Percentiles rank a stretch among this genome's conserved stretches.
Conservation (phyloP, 2,329 filamentous ascomycete species). For the Trichoderma guizhouense region DNA sequence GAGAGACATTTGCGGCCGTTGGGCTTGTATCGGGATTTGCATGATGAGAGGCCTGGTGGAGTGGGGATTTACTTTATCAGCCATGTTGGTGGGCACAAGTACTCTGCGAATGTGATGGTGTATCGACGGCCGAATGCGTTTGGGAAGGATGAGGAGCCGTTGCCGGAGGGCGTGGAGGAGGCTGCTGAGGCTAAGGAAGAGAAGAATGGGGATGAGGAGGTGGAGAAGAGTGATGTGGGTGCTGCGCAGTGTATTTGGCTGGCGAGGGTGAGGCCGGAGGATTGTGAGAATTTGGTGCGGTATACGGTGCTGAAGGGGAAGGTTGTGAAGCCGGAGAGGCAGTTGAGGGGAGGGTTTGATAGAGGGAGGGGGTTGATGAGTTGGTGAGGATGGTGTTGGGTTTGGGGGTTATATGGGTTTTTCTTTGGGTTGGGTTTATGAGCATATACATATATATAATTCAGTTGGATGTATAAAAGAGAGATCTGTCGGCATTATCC, state of each 20-base stretch:
- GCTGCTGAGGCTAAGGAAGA: slow-evolving; percentile 29
- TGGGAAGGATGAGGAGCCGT: slow-evolving; percentile 46
- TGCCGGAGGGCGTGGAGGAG: slow-evolving; percentile 23
- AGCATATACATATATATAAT: background rate
- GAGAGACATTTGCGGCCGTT: slow-evolving; percentile 83
- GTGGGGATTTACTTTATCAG: slow-evolving; percentile 96
- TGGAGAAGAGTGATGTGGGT: slow-evolving; percentile 41
- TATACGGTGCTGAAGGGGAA: slow-evolving; percentile 92
- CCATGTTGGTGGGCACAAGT: slow-evolving; percentile 96
- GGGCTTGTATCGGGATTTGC: slow-evolving; percentile 79
- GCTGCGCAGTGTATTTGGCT: slow-evolving; percentile 93
- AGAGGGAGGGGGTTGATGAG: slow-evolving; percentile 74
- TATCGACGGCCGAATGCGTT: slow-evolving; percentile 67
- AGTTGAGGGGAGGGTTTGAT: slow-evolving; percentile 90
- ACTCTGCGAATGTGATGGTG: slow-evolving; percentile 89
- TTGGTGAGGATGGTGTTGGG: slow-evolving; percentile 59
- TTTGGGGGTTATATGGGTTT: background rate
- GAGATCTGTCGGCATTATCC: background rate
- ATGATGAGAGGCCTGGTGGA: slow-evolving; percentile 85
- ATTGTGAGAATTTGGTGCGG: slow-evolving; percentile 87
- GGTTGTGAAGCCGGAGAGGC: slow-evolving; percentile 81
- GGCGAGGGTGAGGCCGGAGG: slow-evolving; percentile 76
- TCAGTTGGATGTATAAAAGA: background rate
- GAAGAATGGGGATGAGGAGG: background rate
- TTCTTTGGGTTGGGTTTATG: background rate